Conservation (phyloP, 192 early-diverging fungal species). For the Backusella macrospora region DNA sequence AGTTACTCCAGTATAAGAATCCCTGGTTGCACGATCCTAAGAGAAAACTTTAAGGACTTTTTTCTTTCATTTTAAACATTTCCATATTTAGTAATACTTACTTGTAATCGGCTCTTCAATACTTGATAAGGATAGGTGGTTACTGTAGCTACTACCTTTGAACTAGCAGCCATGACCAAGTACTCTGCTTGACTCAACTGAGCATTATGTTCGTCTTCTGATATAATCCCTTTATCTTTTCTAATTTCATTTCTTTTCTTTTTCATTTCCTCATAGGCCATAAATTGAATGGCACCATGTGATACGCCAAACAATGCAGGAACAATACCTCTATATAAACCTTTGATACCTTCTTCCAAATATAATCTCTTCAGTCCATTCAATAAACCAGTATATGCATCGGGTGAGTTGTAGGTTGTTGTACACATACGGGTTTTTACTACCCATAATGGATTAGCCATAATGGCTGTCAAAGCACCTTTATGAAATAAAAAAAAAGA, state of each 20-base stretch:
- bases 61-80: slow-evolving; percentile 2
- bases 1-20: slow-evolving; percentile 71
- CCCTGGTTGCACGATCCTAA: slow-evolving; percentile 46
- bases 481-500: not conserved
- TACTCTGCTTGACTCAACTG: slow-evolving; percentile 68
- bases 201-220: slow-evolving; percentile 26
- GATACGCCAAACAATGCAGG: slow-evolving; percentile 91
- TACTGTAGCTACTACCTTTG: slow-evolving; percentile 86
- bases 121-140: slow-evolving; percentile 96
- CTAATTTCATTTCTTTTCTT: slow-evolving; percentile 53
- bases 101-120: slow-evolving; percentile 82
- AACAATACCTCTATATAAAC: slow-evolving; percentile 80
- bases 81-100: slow-evolving; percentile 36
- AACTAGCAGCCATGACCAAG: slow-evolving; percentile 80
- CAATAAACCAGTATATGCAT: slow-evolving; percentile 66
- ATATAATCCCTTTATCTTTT: slow-evolving; percentile 33
- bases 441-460: slow-evolving; percentile 84
- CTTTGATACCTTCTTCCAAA: slow-evolving; percentile 69
- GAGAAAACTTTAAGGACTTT: not conserved
- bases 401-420: slow-evolving; percentile 56
- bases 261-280: slow-evolving; percentile 98
- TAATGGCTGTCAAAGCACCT: slow-evolving; percentile 69
- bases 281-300: slow-evolving; percentile 98
- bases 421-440: slow-evolving; percentile 85
- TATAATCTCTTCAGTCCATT: slow-evolving; percentile 64